Conservation (phyloP, 202 grass and related monocot species). For the Musa balbisiana region DNA sequence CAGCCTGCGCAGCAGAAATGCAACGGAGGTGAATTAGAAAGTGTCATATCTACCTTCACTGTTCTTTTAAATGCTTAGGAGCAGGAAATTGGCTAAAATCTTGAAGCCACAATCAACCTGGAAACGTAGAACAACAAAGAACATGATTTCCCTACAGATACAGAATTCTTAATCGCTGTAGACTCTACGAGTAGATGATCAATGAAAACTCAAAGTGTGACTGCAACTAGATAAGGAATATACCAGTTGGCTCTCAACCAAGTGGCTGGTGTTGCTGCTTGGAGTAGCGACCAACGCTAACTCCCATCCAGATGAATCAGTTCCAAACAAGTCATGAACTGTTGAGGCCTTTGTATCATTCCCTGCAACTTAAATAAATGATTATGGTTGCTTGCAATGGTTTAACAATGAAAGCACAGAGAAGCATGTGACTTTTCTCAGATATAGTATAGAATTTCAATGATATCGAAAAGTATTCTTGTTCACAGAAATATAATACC, state of each 20-base stretch:
- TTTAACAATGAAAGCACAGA: too few relatives aligned
- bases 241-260: constrained; percentile 66
- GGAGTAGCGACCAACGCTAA: constrained; percentile 66
- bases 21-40: background rate
- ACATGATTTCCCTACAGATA: too few relatives aligned
- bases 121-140: too few relatives aligned
- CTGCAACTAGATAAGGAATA: background rate
- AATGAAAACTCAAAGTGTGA: background rate
- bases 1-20: constrained; percentile 34
- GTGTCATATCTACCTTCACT: background rate
- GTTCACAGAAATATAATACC: too few relatives aligned
- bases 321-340: constrained; percentile 52
- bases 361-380: constrained; percentile 33
- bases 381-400: background rate
- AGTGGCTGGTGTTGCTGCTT: constrained; percentile 57
- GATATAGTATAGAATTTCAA: too few relatives aligned
- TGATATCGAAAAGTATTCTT: too few relatives aligned
- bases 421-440: too few relatives aligned
- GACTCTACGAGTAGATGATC: background rate
- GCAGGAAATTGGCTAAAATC: background rate
- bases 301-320: constrained; percentile 73
- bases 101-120: background rate
- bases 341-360: constrained; percentile 40
- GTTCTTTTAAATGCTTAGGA: background rate
- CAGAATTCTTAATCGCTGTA: background rate